phyloP scores from a whole-genome alignment of 768 basidiomycete species.

The Gymnopilus junonius region DNA sequence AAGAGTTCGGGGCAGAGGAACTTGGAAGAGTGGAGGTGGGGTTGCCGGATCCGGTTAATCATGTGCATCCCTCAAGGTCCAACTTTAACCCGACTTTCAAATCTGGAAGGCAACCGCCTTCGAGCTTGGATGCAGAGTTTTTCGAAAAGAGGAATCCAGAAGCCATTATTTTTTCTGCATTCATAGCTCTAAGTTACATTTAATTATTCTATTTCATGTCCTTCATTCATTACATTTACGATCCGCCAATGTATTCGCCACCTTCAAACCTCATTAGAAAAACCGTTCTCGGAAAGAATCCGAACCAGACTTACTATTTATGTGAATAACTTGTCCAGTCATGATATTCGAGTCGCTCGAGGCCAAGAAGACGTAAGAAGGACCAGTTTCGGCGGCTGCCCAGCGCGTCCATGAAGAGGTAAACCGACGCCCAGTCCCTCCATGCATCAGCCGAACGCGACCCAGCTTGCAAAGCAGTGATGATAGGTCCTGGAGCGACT shows the following conservation, averaged over 20 bases:
- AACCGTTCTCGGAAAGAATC: neutral
- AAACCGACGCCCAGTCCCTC: slow-evolving; percentile 53
- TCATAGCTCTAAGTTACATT: neutral
- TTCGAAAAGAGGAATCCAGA: too few relatives aligned
- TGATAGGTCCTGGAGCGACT: slow-evolving; percentile 58
- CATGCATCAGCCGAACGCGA: slow-evolving; percentile 59
- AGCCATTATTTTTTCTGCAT: too few relatives aligned
- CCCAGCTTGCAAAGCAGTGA: slow-evolving; percentile 62
- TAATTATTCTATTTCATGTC: neutral
- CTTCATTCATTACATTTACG: slow-evolving; percentile 16
- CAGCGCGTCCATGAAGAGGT: slow-evolving; percentile 53
- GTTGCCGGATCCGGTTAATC: slow-evolving; percentile 16
- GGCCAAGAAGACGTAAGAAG: slow-evolving; percentile 60
- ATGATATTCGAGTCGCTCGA: slow-evolving; percentile 42
- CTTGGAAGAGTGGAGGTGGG: neutral
- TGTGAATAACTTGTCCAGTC: slow-evolving; percentile 42
- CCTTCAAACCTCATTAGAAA: slow-evolving; percentile 12
- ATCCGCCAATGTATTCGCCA: slow-evolving; percentile 27
- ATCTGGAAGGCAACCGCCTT: too few relatives aligned
- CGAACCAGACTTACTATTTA: slow-evolving; percentile 32
- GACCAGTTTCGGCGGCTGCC: slow-evolving; percentile 58
- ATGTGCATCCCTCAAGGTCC: too few relatives aligned
- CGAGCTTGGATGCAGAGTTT: too few relatives aligned
- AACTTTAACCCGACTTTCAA: too few relatives aligned
- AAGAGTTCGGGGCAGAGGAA: neutral